These are phyloP conservation scores for Umbelopsis sp. DNA, from an alignment of 371 early-diverging fungal species.

Conservation along the genomic window DNA sequence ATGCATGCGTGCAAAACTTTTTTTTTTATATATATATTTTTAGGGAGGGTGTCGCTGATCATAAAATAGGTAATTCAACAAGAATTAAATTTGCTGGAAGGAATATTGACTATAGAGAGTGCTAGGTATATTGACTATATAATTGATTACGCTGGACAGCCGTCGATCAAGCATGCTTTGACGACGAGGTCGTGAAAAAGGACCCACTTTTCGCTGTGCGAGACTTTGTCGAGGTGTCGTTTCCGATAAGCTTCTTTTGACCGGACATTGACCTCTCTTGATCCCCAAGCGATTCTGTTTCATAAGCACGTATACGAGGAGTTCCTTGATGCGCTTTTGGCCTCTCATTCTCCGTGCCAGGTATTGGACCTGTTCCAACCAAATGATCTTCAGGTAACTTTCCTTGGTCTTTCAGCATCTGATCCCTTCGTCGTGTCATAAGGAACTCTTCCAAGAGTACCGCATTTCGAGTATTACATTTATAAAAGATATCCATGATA, in stretches of 20 bases:
- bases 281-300: not conserved
- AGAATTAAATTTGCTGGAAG: too few species aligned
- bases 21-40: too few species aligned
- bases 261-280: not conserved
- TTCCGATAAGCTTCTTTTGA: not conserved
- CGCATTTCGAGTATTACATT: conserved; percentile 55
- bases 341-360: conserved; percentile 1
- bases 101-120: too few species aligned
- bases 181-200: too few species aligned
- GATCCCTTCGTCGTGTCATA: conserved; percentile 30
- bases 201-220: too few species aligned
- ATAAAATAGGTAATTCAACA: too few species aligned
- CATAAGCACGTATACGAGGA: not conserved
- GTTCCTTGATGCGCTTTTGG: conserved; percentile 5
- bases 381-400: conserved; percentile 4
- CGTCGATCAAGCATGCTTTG: too few species aligned
- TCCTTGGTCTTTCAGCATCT: conserved; percentile 18
- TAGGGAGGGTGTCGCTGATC: too few species aligned
- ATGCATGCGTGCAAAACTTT: too few species aligned
- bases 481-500: conserved; percentile 49
- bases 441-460: conserved; percentile 44
- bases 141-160: too few species aligned
- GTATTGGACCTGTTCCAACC: not conserved
- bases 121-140: too few species aligned
- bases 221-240: not conserved